Evolutionary conservation across 1,284 basidiomycete genomes (phyloP), one percentile per base, ranked within the genome.

Genomic region (Naganishia cerealis): DNA sequence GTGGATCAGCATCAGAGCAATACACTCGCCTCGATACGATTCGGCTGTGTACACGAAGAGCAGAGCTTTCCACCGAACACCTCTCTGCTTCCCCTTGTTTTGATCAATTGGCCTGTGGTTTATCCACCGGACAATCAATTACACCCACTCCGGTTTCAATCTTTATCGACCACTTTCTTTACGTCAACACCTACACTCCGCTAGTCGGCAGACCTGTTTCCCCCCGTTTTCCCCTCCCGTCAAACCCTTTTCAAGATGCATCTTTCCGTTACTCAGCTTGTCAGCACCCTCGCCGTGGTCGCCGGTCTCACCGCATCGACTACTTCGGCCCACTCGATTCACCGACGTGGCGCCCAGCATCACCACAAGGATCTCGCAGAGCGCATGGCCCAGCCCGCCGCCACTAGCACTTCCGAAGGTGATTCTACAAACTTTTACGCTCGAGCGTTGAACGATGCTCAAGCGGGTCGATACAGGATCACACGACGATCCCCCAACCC

Each of bases 251-350:
- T 48, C 66, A 56, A 56, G n/a, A 50, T 59, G 43, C 57, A 66
- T 39, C 62, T 67, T 40, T 68, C 70, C 12, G 67, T 67, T n/a
- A 40, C 48, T 36, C 52, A 53, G 18, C 57, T 59, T 26, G 52
- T 67, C 56, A 52, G 53, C 43, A 53, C 63, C 18, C 33, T 65
- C 53, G 56, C 50, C 65, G 43, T 54, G 18, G 57, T 58, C 46
- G 56, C 65, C 26, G 57, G 57, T 40, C 33, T 59, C 21, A 48
- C 65, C 12, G 46, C 46, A 21, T 42, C 65, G 24, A 67, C 65
- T 21, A 33, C 53, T 7, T 67, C 65, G 24, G 56, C 57, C 33
- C 57, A 59, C 61, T 63, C 61, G 61, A 63, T 63, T 18, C 61
- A 63, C 39, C 61, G 61, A 54, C 61, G 61, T 42, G 61, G 61